phyloP scores from a whole-genome alignment of 768 basidiomycete genomes.

The Lentinula raphanica region DNA sequence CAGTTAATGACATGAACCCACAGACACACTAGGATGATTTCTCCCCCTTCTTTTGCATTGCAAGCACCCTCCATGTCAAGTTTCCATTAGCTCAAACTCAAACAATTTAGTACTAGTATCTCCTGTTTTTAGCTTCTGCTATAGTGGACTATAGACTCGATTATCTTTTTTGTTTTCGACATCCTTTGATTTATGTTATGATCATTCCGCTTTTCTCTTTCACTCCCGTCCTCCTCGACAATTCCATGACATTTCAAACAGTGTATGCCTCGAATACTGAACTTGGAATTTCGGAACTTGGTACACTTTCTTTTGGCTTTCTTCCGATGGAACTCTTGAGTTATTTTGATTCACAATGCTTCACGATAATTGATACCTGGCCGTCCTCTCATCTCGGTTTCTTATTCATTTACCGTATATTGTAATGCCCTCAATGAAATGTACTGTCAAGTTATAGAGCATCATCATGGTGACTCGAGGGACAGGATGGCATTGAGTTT shows the following conservation, averaged over 20 bases:
- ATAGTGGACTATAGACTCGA: not conserved
- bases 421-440: conserved; percentile 9
- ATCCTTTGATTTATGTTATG: not conserved
- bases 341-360: conserved; percentile 1
- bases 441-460: too few species aligned
- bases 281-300: not conserved
- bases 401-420: conserved; percentile 9
- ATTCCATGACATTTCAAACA: not conserved
- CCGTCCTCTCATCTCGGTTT: not conserved
- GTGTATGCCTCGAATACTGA: not conserved
- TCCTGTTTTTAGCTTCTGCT: not conserved
- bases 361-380: conserved; percentile 11
- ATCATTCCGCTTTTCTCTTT: not conserved
- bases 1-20: conserved; percentile 1
- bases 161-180: not conserved
- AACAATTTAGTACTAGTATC: not conserved
- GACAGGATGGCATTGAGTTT: too few species aligned
- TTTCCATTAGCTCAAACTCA: not conserved
- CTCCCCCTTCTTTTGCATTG: not conserved
- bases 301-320: not conserved
- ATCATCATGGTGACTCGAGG: too few species aligned
- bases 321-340: not conserved
- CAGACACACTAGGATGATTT: not conserved
- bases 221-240: not conserved
- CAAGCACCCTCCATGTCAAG: not conserved